A percentile compares a stretch with the other conserved stretches of the same genome.
These are phyloP conservation scores for Dothistroma septosporum DNA, from an alignment of 2,329 filamentous ascomycete genomes.

Conservation along the genomic window DNA sequence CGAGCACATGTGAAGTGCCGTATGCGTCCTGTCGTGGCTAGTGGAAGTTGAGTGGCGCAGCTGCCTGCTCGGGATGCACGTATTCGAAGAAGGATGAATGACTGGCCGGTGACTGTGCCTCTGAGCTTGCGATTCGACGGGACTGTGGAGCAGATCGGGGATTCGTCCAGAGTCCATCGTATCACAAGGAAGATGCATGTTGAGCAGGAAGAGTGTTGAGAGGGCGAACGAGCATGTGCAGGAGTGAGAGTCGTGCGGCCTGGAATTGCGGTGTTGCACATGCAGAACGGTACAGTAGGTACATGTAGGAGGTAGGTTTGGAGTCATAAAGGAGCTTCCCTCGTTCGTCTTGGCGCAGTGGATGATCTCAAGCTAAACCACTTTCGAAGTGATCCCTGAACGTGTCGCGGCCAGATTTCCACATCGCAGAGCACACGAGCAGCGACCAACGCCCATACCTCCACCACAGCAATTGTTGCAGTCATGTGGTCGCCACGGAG, in stretches of 20 bases:
- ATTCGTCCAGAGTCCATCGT: not conserved
- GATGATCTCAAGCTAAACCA: not conserved
- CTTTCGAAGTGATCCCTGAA: not conserved
- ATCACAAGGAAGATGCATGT: not conserved
- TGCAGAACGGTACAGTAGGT: not conserved
- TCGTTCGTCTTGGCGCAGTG: not conserved
- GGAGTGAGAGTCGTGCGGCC: not conserved
- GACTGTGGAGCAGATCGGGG: not conserved
- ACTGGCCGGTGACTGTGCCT: not conserved
- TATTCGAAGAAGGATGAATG: not conserved
- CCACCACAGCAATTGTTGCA: slow-evolving; percentile 5
- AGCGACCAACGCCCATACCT: not conserved
- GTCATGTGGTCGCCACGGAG: slow-evolving; percentile 28
- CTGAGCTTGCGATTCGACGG: not conserved
- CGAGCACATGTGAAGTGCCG: not conserved
- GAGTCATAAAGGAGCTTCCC: no score
- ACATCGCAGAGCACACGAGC: not conserved
- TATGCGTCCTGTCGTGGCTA: not conserved
- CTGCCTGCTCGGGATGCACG: not conserved
- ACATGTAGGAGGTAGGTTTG: not conserved
- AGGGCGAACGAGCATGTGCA: not conserved
- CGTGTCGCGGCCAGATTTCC: not conserved
- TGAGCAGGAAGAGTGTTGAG: not conserved
- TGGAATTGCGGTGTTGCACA: not conserved
- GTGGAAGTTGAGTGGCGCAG: not conserved